Conservation (phyloP, 2,329 filamentous ascomycete species). For the Coniochaeta sp. region DNA sequence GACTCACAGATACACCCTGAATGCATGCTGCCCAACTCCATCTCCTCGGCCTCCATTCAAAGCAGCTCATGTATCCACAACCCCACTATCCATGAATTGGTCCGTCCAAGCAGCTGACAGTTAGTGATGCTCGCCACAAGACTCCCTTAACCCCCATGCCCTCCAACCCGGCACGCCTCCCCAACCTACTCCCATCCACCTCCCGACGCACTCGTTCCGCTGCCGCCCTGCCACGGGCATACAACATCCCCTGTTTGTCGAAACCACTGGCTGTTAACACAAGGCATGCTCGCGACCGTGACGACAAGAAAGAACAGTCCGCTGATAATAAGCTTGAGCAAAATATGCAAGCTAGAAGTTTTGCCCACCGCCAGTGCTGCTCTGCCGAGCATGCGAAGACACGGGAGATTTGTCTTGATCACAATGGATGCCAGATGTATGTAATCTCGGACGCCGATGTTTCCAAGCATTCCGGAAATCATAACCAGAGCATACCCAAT, state of each 20-base stretch:
- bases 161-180: too few species aligned
- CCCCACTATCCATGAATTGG: background rate
- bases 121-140: too few species aligned
- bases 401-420: background rate
- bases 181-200: too few species aligned
- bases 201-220: too few species aligned
- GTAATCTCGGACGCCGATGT: background rate
- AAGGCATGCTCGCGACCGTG: background rate
- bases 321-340: background rate
- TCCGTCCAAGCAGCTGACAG: too few species aligned
- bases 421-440: background rate
- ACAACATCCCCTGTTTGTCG: too few species aligned
- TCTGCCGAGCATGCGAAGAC: background rate
- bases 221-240: too few species aligned
- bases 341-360: background rate
- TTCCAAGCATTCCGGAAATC: background rate
- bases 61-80: background rate
- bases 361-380: background rate
- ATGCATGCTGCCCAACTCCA: background rate
- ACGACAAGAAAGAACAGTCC: background rate
- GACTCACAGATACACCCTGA: background rate
- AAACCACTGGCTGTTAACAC: too few species aligned
- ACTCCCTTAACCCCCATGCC: too few species aligned
- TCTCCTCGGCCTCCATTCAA: background rate
- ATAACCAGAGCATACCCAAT: background rate